phyloP scores from a whole-genome alignment of 352 stramenopile genomes.

The Phytophthora vignae region DNA sequence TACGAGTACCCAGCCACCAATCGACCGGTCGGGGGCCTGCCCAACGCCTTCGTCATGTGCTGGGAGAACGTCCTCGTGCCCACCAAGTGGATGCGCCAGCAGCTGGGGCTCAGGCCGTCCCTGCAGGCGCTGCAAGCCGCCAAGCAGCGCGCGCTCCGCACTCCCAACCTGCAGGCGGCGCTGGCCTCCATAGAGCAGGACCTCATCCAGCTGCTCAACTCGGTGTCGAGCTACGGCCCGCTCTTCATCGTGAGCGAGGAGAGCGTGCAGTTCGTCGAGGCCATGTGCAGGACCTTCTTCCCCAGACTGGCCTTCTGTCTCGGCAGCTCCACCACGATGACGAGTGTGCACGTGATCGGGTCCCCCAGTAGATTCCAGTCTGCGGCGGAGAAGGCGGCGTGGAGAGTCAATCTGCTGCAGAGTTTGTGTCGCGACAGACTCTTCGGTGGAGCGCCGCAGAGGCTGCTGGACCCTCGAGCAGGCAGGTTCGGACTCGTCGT shows the following conservation, averaged over 20 bases:
- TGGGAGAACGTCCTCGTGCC: constrained; percentile 77
- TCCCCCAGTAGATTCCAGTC: constrained; percentile 64
- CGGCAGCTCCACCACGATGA: constrained; percentile 52
- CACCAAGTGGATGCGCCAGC: constrained; percentile 69
- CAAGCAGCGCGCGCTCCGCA: constrained; percentile 55
- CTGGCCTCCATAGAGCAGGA: constrained; percentile 70
- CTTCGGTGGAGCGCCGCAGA: constrained; percentile 53
- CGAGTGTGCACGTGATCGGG: constrained; percentile 69
- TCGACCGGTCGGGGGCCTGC: constrained; percentile 29
- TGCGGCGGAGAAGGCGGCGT: constrained; percentile 56
- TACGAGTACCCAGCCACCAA: constrained; percentile 58
- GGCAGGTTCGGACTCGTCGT: constrained; percentile 71
- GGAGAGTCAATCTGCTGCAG: constrained; percentile 62
- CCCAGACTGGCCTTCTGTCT: constrained; percentile 71
- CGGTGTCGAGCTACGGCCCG: constrained; percentile 53
- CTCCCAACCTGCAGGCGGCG: constrained; percentile 54
- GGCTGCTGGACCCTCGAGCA: constrained; percentile 43
- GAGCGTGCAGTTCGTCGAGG: constrained; percentile 67
- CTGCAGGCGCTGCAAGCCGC: constrained; percentile 49
- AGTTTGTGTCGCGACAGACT: constrained; percentile 65
- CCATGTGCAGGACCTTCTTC: constrained; percentile 69
- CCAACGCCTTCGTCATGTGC: constrained; percentile 71
- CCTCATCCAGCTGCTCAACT: constrained; percentile 59
- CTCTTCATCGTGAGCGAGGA: constrained; percentile 78
- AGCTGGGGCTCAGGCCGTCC: constrained; percentile 55